A percentile compares a stretch with the other conserved stretches of the same genome.
phyloP scores from a whole-genome alignment of 2,329 filamentous ascomycete genomes.

The Neodidymelliopsis sp. region DNA sequence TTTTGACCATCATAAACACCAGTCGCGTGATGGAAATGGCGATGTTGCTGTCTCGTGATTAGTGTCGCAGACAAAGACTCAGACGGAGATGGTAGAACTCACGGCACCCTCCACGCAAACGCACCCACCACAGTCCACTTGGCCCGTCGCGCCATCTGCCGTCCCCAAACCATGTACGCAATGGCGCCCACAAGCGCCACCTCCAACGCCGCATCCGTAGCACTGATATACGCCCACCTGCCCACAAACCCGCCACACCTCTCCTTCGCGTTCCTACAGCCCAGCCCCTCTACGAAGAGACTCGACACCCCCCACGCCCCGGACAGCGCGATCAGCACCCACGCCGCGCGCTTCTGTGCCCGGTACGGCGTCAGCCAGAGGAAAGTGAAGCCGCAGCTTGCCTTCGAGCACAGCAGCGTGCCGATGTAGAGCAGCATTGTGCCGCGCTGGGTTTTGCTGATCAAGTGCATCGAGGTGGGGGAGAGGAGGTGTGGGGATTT shows the following conservation, averaged over 20 bases:
- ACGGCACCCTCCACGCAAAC: slow-evolving; percentile 19
- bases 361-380: slow-evolving; percentile 19
- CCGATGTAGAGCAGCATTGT: slow-evolving; percentile 10
- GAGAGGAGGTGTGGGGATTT: no score
- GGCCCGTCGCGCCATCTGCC: slow-evolving; percentile 11
- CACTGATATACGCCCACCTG: slow-evolving; percentile 21
- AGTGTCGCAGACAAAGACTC: no score
- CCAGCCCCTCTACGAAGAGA: slow-evolving; percentile 14
- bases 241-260: not conserved
- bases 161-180: slow-evolving; percentile 16
- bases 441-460: no score
- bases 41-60: slow-evolving; percentile 3
- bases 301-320: slow-evolving; percentile 18
- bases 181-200: slow-evolving; percentile 17
- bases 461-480: no score
- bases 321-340: slow-evolving; percentile 5
- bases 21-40: slow-evolving; percentile 4
- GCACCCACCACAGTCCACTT: slow-evolving; percentile 24
- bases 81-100: not conserved
- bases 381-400: slow-evolving; percentile 19
- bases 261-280: not conserved
- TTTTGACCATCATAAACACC: not conserved
- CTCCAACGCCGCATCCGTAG: slow-evolving; percentile 21
- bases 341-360: slow-evolving; percentile 7
- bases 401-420: slow-evolving; percentile 21